Conservation (phyloP, 2,329 filamentous ascomycete genomes). For the Ophiocordyceps camponoti-floridani region DNA sequence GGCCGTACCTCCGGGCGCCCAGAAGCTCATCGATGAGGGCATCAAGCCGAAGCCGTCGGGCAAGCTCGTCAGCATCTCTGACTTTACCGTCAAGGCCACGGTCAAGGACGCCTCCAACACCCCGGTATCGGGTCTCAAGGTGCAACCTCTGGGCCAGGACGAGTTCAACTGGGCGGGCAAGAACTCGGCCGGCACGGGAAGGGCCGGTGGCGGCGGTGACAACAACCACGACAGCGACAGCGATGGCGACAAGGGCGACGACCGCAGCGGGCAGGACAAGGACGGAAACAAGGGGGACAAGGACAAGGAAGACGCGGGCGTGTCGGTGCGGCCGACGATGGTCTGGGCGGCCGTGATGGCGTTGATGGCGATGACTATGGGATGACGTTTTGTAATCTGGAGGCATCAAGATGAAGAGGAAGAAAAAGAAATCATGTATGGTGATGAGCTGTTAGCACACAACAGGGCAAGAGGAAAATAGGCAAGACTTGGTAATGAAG, state of each 20-base stretch:
- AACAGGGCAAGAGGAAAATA: background rate
- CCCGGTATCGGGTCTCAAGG: constrained; percentile 24
- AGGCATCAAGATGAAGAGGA: background rate
- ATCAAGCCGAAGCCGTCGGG: constrained; percentile 45
- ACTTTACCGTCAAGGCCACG: constrained; percentile 35
- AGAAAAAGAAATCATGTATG: background rate
- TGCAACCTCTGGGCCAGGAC: constrained; percentile 25
- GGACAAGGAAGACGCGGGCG: constrained; percentile 12
- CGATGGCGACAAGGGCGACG: constrained; percentile 1
- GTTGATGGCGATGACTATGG: constrained; percentile 16
- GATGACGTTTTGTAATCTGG: constrained; percentile 2
- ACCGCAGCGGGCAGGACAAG: constrained; percentile 1
- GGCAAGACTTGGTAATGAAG: background rate
- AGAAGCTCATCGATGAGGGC: constrained; percentile 60
- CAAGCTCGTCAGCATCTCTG: constrained; percentile 49
- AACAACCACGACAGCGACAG: background rate
- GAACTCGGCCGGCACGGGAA: constrained; percentile 18
- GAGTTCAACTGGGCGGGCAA: constrained; percentile 26
- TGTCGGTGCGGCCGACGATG: constrained; percentile 12
- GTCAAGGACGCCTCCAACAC: constrained; percentile 23
- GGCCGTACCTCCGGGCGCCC: constrained; percentile 44
- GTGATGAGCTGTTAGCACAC: background rate
- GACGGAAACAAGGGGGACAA: constrained; percentile 6
- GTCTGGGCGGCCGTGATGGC: constrained; percentile 14
- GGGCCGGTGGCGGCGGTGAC: constrained; percentile 3